Percentiles rank a stretch among this genome's conserved stretches.
phyloP scores from a whole-genome alignment of 1,284 basidiomycete genomes.

The Xanthoconium separans region DNA sequence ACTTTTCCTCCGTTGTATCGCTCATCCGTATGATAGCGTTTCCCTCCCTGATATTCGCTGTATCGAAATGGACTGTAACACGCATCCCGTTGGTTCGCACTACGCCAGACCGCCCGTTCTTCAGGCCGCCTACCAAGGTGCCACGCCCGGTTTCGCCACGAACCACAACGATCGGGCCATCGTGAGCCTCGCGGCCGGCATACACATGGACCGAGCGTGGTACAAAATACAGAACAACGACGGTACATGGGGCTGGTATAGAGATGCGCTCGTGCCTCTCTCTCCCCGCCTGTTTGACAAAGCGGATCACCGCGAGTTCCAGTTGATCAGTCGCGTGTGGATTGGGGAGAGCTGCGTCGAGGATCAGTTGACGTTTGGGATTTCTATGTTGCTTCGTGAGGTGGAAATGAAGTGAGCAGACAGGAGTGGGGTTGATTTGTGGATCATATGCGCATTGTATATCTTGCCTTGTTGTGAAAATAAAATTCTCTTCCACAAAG shows the following conservation, averaged over 20 bases:
- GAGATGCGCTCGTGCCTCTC: slow-evolving; percentile 31
- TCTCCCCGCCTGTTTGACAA: slow-evolving; percentile 33
- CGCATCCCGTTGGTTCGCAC: slow-evolving; percentile 7
- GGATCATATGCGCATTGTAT: not conserved
- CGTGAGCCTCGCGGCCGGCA: slow-evolving; percentile 8
- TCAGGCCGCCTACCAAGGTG: slow-evolving; percentile 14
- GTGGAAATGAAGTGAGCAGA: slow-evolving; percentile 20
- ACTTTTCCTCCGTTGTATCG: slow-evolving; percentile 23
- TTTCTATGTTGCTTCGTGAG: slow-evolving; percentile 21
- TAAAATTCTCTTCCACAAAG: not conserved
- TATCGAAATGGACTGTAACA: slow-evolving; percentile 26
- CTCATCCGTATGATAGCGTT: slow-evolving; percentile 11
- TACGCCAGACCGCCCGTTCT: slow-evolving; percentile 10
- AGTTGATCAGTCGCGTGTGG: slow-evolving; percentile 21
- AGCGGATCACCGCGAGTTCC: slow-evolving; percentile 32
- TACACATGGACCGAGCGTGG: slow-evolving; percentile 27
- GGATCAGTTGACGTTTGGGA: slow-evolving; percentile 18
- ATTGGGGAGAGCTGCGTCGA: slow-evolving; percentile 14
- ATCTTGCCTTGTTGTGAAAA: too few species aligned
- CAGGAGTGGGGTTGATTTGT: not conserved
- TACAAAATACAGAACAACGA: slow-evolving; percentile 11
- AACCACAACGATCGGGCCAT: not conserved
- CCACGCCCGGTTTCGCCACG: not conserved
- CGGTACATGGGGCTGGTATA: slow-evolving; percentile 31
- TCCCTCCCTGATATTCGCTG: slow-evolving; percentile 7